A percentile compares a stretch with the other conserved stretches of the same genome.
phyloP scores from a whole-genome alignment of 768 basidiomycete species.

The Roridomyces roridus region DNA sequence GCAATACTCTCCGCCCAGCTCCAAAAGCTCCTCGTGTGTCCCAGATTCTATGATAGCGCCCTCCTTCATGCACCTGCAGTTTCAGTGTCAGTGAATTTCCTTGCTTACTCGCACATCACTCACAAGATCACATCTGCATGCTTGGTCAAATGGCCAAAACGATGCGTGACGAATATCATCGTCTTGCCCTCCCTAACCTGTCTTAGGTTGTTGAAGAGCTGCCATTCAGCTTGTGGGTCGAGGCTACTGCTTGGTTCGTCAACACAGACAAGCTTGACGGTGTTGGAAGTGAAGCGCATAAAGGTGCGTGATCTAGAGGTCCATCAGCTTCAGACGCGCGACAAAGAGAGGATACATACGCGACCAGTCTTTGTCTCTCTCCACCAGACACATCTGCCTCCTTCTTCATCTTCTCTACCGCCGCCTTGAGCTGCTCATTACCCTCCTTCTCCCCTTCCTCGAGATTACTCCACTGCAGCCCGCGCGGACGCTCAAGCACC shows the following conservation, averaged over 20 bases:
- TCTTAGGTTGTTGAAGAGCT: slow-evolving; percentile 50
- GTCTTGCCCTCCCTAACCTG: slow-evolving; percentile 53
- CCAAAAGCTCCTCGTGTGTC: slow-evolving; percentile 47
- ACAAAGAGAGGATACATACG: slow-evolving; percentile 41
- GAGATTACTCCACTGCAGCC: slow-evolving; percentile 9
- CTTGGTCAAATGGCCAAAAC: slow-evolving; percentile 56
- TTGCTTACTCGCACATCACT: slow-evolving; percentile 24
- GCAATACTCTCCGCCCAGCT: slow-evolving; percentile 44
- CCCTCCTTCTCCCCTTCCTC: slow-evolving; percentile 13
- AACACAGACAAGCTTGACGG: slow-evolving; percentile 54
- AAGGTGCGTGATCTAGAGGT: slow-evolving; percentile 53
- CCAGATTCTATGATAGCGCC: slow-evolving; percentile 46
- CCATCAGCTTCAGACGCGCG: background rate
- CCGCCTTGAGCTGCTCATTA: slow-evolving; percentile 25
- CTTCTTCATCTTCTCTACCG: slow-evolving; percentile 35
- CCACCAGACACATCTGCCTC: slow-evolving; percentile 41
- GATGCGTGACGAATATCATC: slow-evolving; percentile 63
- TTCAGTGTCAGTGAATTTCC: background rate
- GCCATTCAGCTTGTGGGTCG: slow-evolving; percentile 60
- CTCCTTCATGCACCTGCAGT: slow-evolving; percentile 52
- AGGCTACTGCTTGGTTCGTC: slow-evolving; percentile 67
- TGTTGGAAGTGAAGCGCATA: slow-evolving; percentile 50
- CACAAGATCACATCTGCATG: slow-evolving; percentile 61
- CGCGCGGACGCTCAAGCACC: slow-evolving; percentile 14
- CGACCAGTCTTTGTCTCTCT: slow-evolving; percentile 56